Base-by-base conservation (phyloP, 2,329 filamentous ascomycete genomes). In the Cladosporium sp. region DNA sequence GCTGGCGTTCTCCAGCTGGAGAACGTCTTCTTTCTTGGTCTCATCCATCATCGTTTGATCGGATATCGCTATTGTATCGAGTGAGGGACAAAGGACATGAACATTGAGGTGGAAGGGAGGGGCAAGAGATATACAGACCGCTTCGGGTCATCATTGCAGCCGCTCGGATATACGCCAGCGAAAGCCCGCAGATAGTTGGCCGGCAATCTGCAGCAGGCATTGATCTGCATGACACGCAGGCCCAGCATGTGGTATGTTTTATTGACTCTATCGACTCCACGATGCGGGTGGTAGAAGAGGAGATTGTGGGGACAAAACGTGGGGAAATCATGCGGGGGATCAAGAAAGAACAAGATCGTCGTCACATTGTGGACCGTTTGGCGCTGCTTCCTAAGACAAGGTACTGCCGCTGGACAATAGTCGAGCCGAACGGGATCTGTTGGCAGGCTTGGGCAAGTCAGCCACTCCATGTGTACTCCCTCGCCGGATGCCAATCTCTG, bases 401-500 rank as follows among this genome's bases (percentile, higher is more conserved):
- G 14, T 31, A 18, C n/a, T 38, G 34, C 28, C 14, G 33, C 16
- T 43, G 46, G 46, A 49, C 14, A 31, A 50, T 33, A 50, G 48
- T 50, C 31, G 16, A 32, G 37, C 48, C 48, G 48, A 37, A 18
- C 40, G 18, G 33, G n/a, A 16, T 11, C 14, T 50, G 35, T 16
- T 14, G n/a, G 34, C 9, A 38, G 10, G 7, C 16, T n/a, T 9
- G 35, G 35, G 35, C 35, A 38, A 38, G 16, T 19, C 28, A 42
- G 8, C 28, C 52, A 11, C 14, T 55, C 56, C 56, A 57, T 9
- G 51, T 55, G 22, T 55, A 53, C 22, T 32, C 37, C 13, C 50
- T 44, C 6, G 62, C 64, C 1, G 63, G 59, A 56, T 66, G 64
- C 9, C 59, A 61, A 22, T 60, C 54, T 41, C 63, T 58, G 4